Conservation (phyloP, 306 rosid species). For the Citrullus colocynthis region DNA sequence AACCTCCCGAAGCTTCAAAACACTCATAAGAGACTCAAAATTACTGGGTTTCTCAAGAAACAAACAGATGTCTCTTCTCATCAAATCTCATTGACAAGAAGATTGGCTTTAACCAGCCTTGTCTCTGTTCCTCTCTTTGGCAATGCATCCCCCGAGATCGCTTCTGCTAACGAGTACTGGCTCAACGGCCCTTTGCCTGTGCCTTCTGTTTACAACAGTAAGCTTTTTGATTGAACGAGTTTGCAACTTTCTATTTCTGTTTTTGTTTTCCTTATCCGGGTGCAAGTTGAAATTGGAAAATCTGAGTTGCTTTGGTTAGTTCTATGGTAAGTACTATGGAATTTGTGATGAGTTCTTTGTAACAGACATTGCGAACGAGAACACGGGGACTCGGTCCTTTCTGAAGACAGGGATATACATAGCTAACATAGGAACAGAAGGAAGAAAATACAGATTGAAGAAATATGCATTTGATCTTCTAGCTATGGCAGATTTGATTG, state of each 20-base stretch:
- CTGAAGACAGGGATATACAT: conserved; percentile 55
- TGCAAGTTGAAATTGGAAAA: not conserved
- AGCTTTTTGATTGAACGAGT: not conserved
- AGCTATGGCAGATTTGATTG: conserved; percentile 73
- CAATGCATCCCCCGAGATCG: conserved; percentile 16
- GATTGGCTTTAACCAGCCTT: conserved; percentile 47
- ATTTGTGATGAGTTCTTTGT: not conserved
- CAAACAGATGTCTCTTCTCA: conserved; percentile 18
- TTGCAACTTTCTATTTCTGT: too few relatives aligned
- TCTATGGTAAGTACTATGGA: not conserved
- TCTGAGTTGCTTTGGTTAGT: not conserved
- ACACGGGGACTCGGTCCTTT: conserved; percentile 73
- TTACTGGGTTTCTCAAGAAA: conserved; percentile 27
- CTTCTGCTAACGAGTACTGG: conserved; percentile 73
- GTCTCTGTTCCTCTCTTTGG: conserved; percentile 44
- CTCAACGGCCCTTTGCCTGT: conserved; percentile 45
- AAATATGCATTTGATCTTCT: conserved; percentile 69
- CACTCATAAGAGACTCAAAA: conserved; percentile 21
- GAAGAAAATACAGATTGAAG: conserved; percentile 61
- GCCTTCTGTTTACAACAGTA: conserved; percentile 58
- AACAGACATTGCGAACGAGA: conserved; percentile 65
- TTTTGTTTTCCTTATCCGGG: not conserved
- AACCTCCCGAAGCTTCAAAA: conserved; percentile 21
- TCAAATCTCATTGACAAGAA: conserved; percentile 43
- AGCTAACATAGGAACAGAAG: conserved; percentile 59